Evolutionary conservation across 2,329 filamentous ascomycete species (phyloP), one percentile per base, ranked within the genome.

Genomic region (Fusarium verticillioides): DNA sequence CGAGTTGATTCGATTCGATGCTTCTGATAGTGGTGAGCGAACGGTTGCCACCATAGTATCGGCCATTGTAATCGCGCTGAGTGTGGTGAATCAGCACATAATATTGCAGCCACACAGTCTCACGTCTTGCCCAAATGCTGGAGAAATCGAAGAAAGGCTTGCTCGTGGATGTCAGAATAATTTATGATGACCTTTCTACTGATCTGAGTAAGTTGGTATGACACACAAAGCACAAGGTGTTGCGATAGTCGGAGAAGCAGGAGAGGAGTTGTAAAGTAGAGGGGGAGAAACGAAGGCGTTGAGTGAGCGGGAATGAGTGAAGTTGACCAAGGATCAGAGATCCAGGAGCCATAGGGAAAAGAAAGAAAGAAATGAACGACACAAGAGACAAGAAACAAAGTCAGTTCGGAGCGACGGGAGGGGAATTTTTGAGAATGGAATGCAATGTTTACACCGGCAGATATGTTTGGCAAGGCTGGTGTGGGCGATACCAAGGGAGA

Each of bases 1-100:
- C 32, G 84, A 83, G 75, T 87, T 88, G 73, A 85, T 80, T 72
- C 86, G 84, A 69, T 84, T 82, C 32, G 82, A 84, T 28, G 85
- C 85, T 77, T 88, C 87, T 39, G 82, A 82, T 49, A 88, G 80
- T 47, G 87, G 87, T 59, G 80, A 77, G 63, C 84, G 83, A 60
- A 70, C 59, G 60, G 75, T 78, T 66, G 78, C 74, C 74, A 77
- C 76, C 69, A 75, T 75, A 42, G 72, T 71, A 52, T 83, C 82
- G 60, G 82, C 76, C 80, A 81, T 81, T 70, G 40, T 79, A 56
- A 73, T 66, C 60, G 75, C 66, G 63, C 58, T 64, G 60, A 57
- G 60, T 72, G 58, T 40, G 63, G 71, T 72, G 36, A 59, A 78
- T 81, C 79, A 83, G 79, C 76, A 79, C 81, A 83, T 83, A 80